Conservation (phyloP, 2,329 filamentous ascomycete species). For the Bertia moriformis region DNA sequence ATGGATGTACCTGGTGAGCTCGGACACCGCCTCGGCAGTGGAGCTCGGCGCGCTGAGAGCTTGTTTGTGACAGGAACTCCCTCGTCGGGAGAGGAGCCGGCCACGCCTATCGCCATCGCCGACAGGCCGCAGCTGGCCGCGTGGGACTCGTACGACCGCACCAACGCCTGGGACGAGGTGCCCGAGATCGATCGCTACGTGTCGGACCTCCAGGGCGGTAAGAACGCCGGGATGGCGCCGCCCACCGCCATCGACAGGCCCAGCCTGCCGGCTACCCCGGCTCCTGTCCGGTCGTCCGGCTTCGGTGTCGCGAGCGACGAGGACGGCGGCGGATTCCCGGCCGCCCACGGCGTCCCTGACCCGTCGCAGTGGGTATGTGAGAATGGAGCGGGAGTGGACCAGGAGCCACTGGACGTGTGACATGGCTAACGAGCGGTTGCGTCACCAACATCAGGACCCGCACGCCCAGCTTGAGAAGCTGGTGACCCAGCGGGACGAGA, state of each 20-base stretch:
- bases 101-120: conserved; percentile 32
- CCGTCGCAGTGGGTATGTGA: conserved; percentile 92
- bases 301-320: conserved; percentile 48
- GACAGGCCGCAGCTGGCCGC: conserved; percentile 34
- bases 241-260: conserved; percentile 69
- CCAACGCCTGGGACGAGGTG: conserved; percentile 87
- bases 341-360: conserved; percentile 68
- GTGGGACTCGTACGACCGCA: conserved; percentile 61
- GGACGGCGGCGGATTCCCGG: conserved; percentile 48
- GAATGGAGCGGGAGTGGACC: conserved; percentile 28
- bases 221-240: conserved; percentile 45
- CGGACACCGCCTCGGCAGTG: conserved; percentile 6
- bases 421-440: conserved; percentile 41
- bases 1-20: conserved; percentile 6
- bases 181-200: conserved; percentile 82
- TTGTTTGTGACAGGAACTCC: conserved; percentile 19
- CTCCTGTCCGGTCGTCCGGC: conserved; percentile 54
- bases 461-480: conserved; percentile 55
- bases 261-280: conserved; percentile 80
- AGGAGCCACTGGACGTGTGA: conserved; percentile 38
- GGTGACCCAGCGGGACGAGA: conserved; percentile 28
- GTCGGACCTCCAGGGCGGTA: conserved; percentile 44
- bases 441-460: conserved; percentile 48
- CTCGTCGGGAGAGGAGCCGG: conserved; percentile 21
- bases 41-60: conserved; percentile 12